Percentiles rank a stretch among this genome's conserved stretches.
Conservation (phyloP, 2,329 filamentous ascomycete genomes). For the Amylocarpus encephaloides region DNA sequence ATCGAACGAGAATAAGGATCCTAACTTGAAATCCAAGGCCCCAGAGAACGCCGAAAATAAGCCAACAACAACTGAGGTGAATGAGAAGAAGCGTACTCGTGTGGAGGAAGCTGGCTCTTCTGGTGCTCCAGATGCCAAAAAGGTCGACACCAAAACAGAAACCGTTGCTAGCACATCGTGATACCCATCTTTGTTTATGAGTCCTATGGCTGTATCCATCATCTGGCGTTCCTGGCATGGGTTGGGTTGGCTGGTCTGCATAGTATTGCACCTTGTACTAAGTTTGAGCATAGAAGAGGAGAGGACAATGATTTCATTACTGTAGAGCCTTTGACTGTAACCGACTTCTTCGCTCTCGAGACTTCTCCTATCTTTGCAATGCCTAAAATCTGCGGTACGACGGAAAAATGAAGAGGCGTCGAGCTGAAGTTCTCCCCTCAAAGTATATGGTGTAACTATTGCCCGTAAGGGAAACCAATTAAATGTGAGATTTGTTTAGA, state of each 20-base stretch:
- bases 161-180: constrained; percentile 21
- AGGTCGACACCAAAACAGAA: constrained; percentile 42
- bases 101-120: constrained; percentile 22
- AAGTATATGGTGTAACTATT: too few relatives aligned
- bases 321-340: too few relatives aligned
- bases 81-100: constrained; percentile 19
- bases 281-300: too few relatives aligned
- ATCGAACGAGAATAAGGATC: constrained; percentile 11
- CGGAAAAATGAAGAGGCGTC: too few relatives aligned
- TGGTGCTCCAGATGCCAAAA: constrained; percentile 51
- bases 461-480: too few relatives aligned
- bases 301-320: too few relatives aligned
- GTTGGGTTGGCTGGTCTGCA: not conserved
- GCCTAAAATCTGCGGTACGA: too few relatives aligned
- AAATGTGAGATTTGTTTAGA: too few relatives aligned
- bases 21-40: constrained; percentile 10
- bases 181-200: constrained; percentile 17
- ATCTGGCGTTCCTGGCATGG: constrained; percentile 14
- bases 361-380: too few relatives aligned
- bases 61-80: constrained; percentile 3
- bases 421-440: too few relatives aligned
- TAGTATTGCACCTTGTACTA: not conserved
- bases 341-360: too few relatives aligned
- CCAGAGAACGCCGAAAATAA: constrained; percentile 12
- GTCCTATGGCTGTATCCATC: constrained; percentile 9